These are phyloP conservation scores for Penicillium psychrofluorescens DNA, from an alignment of 495 filamentous ascomycete species.

Conservation along the genomic window DNA sequence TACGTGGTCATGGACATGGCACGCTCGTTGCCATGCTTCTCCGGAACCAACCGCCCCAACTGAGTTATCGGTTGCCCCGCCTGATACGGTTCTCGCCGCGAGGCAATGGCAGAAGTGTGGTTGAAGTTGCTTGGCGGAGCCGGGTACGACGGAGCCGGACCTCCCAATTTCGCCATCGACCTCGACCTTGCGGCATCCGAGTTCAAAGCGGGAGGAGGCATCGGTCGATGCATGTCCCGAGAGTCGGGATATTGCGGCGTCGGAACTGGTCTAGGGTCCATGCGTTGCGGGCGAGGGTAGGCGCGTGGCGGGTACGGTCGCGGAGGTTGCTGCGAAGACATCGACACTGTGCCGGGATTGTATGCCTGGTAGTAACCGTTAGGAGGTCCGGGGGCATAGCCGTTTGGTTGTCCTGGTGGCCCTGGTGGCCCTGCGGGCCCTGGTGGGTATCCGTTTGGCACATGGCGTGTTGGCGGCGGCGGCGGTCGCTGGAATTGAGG, in stretches of 20 bases:
- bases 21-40: slow-evolving; percentile 76
- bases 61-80: slow-evolving; percentile 65
- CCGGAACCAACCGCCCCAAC: slow-evolving; percentile 83
- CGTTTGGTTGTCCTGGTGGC: slow-evolving; percentile 28
- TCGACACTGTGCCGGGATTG: slow-evolving; percentile 44
- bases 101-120: slow-evolving; percentile 60
- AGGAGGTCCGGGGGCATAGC: slow-evolving; percentile 27
- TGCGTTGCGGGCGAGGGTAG: slow-evolving; percentile 60
- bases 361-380: slow-evolving; percentile 39
- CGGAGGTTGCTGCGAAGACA: slow-evolving; percentile 55
- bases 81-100: slow-evolving; percentile 69
- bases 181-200: slow-evolving; percentile 66
- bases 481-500: slow-evolving; percentile 38
- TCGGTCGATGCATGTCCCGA: slow-evolving; percentile 40
- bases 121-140: slow-evolving; percentile 59
- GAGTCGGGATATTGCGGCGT: slow-evolving; percentile 48
- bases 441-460: slow-evolving; percentile 44
- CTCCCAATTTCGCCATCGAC: slow-evolving; percentile 72
- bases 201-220: slow-evolving; percentile 65
- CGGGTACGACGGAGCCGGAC: slow-evolving; percentile 49
- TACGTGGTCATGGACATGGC: slow-evolving; percentile 95
- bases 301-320: slow-evolving; percentile 56
- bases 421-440: slow-evolving; percentile 20
- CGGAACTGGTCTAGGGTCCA: slow-evolving; percentile 61
- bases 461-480: slow-evolving; percentile 55